Evolutionary conservation across 768 basidiomycete species (phyloP).

Genomic region (Collybia sordida): DNA sequence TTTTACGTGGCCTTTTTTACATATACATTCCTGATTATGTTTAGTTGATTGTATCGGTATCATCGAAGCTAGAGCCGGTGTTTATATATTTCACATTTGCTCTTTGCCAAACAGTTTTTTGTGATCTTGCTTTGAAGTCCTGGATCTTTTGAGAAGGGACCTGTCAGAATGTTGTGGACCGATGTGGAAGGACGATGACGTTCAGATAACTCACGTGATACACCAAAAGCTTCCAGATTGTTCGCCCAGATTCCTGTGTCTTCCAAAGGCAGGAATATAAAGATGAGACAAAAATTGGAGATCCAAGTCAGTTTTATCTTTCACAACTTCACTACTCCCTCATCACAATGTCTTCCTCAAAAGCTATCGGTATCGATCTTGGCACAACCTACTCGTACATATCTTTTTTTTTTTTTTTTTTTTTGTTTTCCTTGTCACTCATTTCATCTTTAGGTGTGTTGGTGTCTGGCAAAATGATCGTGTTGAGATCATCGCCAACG

Average conservation of each 20-base stretch:
- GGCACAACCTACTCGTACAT: constrained; percentile 92
- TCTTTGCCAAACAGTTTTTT: background rate
- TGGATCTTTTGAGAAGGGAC: too few relatives aligned
- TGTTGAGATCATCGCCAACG: constrained; percentile 97
- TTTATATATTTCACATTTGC: constrained; percentile 3
- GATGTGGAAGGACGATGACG: constrained; percentile 5
- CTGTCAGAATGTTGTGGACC: too few relatives aligned
- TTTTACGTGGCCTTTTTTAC: background rate
- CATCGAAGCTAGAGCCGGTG: background rate
- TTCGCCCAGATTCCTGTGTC: constrained; percentile 35
- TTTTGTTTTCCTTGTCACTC: constrained; percentile 5
- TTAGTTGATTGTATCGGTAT: background rate
- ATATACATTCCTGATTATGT: background rate
- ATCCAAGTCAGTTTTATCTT: background rate
- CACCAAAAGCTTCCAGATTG: constrained; percentile 42
- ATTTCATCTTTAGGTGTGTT: constrained; percentile 69
- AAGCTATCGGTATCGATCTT: constrained; percentile 89
- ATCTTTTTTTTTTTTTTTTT: constrained; percentile 2
- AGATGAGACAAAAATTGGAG: constrained; percentile 18
- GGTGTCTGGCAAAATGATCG: constrained; percentile 99
- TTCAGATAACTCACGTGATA: constrained; percentile 35
- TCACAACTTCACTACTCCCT: constrained; percentile 11
- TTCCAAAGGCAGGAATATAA: constrained; percentile 38
- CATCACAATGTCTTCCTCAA: constrained; percentile 54
- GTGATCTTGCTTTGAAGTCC: too few relatives aligned